A percentile compares a stretch with the other conserved stretches of the same genome.
These are phyloP conservation scores for Suhomyces chickasaworum DNA, from an alignment of 1,139 yeast species.

Conservation along the genomic window DNA sequence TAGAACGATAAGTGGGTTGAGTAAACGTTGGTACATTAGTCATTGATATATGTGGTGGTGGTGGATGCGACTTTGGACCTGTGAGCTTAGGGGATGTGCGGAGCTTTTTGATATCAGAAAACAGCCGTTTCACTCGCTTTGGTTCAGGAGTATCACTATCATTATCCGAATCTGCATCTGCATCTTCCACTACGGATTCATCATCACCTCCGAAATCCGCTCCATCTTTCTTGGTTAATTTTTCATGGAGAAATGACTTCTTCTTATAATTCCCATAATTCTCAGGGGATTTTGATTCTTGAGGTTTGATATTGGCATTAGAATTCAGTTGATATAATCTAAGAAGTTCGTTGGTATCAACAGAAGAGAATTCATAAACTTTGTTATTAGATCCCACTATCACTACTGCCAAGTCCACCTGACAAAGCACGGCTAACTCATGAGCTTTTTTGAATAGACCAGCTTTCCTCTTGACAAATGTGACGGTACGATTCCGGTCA, in stretches of 20 bases:
- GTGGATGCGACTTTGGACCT: conserved; percentile 21
- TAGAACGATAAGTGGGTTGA: conserved; percentile 18
- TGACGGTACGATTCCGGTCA: conserved; percentile 84
- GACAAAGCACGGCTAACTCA: conserved; percentile 88
- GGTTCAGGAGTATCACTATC: conserved; percentile 35
- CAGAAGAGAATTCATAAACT: conserved; percentile 79
- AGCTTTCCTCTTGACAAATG: conserved; percentile 91
- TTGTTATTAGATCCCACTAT: conserved; percentile 84
- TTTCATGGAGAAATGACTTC: conserved; percentile 23
- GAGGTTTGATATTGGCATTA: conserved; percentile 33
- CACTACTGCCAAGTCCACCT: conserved; percentile 88
- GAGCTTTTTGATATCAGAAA: conserved; percentile 9
- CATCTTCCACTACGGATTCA: conserved; percentile 26
- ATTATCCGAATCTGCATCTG: conserved; percentile 33
- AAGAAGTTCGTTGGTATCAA: conserved; percentile 63
- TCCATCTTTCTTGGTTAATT: conserved; percentile 12
- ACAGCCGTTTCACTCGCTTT: conserved; percentile 26
- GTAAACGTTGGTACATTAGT: conserved; percentile 35
- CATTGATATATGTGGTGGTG: conserved; percentile 30
- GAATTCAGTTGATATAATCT: conserved; percentile 45
- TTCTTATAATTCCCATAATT: conserved; percentile 54
- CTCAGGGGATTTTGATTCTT: conserved; percentile 62
- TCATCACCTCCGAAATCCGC: conserved; percentile 21
- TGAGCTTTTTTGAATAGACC: conserved; percentile 96
- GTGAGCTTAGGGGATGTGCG: conserved; percentile 9